A percentile compares a stretch with the other conserved stretches of the same genome.
These are phyloP conservation scores for Mucor saturninus DNA, from an alignment of 371 early-diverging fungal genomes.

Conservation along the genomic window DNA sequence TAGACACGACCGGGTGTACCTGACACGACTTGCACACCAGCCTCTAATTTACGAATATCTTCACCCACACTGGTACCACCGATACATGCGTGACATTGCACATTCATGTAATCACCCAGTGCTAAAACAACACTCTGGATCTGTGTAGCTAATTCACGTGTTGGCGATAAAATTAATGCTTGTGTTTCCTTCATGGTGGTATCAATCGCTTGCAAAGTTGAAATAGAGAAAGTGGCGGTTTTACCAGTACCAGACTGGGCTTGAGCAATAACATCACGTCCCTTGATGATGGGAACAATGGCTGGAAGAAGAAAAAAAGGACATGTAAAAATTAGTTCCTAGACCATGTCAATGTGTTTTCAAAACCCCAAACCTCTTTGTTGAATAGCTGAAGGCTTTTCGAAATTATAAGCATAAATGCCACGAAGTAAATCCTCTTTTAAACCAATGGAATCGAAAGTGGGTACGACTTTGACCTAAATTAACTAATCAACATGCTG, in stretches of 20 bases:
- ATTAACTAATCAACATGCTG: neutral
- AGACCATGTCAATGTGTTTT: neutral
- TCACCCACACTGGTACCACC: constrained; percentile 96
- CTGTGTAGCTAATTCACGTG: constrained; percentile 99
- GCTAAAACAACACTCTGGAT: constrained; percentile 94
- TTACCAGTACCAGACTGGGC: constrained; percentile 99
- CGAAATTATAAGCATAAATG: constrained; percentile 95
- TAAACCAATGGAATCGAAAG: constrained; percentile 92
- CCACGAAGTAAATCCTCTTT: constrained; percentile 96
- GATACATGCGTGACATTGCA: constrained; percentile 94
- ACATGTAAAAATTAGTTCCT: neutral
- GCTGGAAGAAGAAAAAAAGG: constrained; percentile 55
- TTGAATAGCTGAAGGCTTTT: constrained; percentile 97
- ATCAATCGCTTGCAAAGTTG: constrained; percentile 94
- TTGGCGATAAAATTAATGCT: constrained; percentile 97
- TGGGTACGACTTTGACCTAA: constrained; percentile 74
- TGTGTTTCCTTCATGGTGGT: constrained; percentile 86
- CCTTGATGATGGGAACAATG: constrained; percentile 92
- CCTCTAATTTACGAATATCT: constrained; percentile 88
- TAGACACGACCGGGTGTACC: constrained; percentile 99
- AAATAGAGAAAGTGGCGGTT: constrained; percentile 99
- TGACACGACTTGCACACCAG: constrained; percentile 94
- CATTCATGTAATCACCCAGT: constrained; percentile 94
- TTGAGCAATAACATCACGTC: constrained; percentile 98
- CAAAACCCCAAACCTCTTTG: constrained; percentile 64